These are phyloP conservation scores for Elasticomyces elasticus DNA, from an alignment of 495 filamentous ascomycete species.

Conservation along the genomic window DNA sequence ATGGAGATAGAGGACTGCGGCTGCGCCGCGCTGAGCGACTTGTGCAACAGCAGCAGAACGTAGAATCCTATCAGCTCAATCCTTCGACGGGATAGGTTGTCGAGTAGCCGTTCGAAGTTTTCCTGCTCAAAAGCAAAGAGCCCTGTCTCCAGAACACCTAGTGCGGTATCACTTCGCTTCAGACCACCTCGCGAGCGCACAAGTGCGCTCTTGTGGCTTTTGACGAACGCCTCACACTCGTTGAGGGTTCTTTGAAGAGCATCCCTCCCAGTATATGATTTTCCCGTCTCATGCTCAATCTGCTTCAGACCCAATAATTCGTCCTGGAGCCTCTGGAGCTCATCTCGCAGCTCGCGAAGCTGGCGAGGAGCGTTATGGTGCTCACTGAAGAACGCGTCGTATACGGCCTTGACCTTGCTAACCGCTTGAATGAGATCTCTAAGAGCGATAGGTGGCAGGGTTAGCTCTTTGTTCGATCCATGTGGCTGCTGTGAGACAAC, in stretches of 20 bases:
- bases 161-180: neutral
- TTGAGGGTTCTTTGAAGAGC: neutral
- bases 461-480: no score
- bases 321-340: neutral
- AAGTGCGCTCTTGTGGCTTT: neutral
- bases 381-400: constrained; percentile 14
- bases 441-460: no score
- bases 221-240: neutral
- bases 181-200: neutral
- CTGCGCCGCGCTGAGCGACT: neutral
- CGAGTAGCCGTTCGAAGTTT: neutral
- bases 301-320: neutral
- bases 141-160: neutral
- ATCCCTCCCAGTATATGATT: neutral
- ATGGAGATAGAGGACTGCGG: neutral
- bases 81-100: neutral
- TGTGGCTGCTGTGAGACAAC: no score
- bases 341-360: constrained; percentile 8
- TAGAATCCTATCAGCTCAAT: neutral
- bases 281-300: neutral
- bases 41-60: neutral
- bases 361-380: constrained; percentile 12
- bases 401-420: constrained; percentile 2
- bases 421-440: neutral
- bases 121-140: neutral